phyloP scores from a whole-genome alignment of 2,329 filamentous ascomycete genomes.

The Chrysoporthe austroafricana region DNA sequence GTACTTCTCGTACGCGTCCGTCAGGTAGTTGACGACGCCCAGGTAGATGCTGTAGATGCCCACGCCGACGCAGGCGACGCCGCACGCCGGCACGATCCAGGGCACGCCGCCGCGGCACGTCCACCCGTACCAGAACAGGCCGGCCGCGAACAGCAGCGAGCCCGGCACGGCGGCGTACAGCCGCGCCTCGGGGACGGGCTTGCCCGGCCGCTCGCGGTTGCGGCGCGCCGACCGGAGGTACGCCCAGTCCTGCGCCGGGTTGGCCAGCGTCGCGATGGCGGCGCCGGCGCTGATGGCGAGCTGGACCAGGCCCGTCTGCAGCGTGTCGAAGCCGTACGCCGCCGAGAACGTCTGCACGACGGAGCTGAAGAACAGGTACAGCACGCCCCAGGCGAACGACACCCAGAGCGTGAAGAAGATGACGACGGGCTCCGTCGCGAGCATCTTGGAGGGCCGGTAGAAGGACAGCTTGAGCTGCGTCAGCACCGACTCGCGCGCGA shows the following conservation, averaged over 20 bases:
- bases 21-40: slow-evolving; percentile 71
- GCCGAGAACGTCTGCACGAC: slow-evolving; percentile 69
- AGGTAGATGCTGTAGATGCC: slow-evolving; percentile 72
- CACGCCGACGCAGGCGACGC: slow-evolving; percentile 64
- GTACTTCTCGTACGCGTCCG: slow-evolving; percentile 69
- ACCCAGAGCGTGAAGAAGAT: slow-evolving; percentile 71
- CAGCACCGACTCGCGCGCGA: slow-evolving; percentile 31
- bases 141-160: slow-evolving; percentile 64
- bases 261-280: slow-evolving; percentile 58
- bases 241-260: slow-evolving; percentile 46
- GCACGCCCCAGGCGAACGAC: slow-evolving; percentile 70
- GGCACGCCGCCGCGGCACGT: slow-evolving; percentile 54
- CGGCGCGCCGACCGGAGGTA: slow-evolving; percentile 46
- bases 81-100: slow-evolving; percentile 68
- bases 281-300: slow-evolving; percentile 50
- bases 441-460: slow-evolving; percentile 44
- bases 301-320: slow-evolving; percentile 67
- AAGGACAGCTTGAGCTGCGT: slow-evolving; percentile 37
- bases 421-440: slow-evolving; percentile 63
- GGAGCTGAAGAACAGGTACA: slow-evolving; percentile 63
- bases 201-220: slow-evolving; percentile 39
- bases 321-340: slow-evolving; percentile 62
- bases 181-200: slow-evolving; percentile 58
- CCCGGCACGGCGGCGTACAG: slow-evolving; percentile 68
- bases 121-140: slow-evolving; percentile 74